Evolutionary conservation across 176 grass and related monocot genomes (phyloP), one percentile per base, ranked within the genome.

Genomic region (Dendrocalamus sinicus): DNA sequence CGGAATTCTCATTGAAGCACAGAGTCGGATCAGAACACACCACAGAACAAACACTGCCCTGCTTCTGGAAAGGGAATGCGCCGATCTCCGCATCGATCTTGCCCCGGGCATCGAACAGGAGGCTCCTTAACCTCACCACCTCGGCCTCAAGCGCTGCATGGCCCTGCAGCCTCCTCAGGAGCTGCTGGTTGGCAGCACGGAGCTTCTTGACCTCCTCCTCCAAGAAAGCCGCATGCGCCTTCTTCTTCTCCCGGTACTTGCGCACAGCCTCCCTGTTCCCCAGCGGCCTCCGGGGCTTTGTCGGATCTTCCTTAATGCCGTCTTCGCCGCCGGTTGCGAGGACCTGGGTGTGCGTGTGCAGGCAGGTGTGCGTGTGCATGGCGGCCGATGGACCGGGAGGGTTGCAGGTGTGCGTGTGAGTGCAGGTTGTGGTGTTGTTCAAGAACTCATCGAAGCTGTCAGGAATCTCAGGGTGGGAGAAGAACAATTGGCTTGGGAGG

Each of bases 201-300:
- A 99, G 91, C 63, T 93, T 86, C 82, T 77, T 89, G 43, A 94
- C 86, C 82, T 99, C 97, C 45, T 99, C 90, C 92, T 96, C 97
- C 51, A 99, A 61, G 14, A 88, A 96, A 5, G 97, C 86, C 4
- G 90, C 89, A 64, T 96, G 97, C 5, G 97, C 97, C 81, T 96
- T 99, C 89, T 96, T 99, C 94, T 96, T 99, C 86, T 99, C 88
- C 67, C 94, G 61, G 76, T 99, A 99, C 90, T 96, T 99, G 67
- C 94, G 90, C 86, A 99, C 97, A 0, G 97, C 97, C 52, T 96
- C 97, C 67, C 87, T 74, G 71, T 99, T 99, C 60, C 92, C 90
- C 44, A 91, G 60, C 44, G 85, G 87, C 7, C 77, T 88, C 76
- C 86, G 87, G 19, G 84, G 51, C 72, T 59, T 74, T 2, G 74